phyloP scores from a whole-genome alignment of 2,329 filamentous ascomycete species.

The Aspergillus proliferans region DNA sequence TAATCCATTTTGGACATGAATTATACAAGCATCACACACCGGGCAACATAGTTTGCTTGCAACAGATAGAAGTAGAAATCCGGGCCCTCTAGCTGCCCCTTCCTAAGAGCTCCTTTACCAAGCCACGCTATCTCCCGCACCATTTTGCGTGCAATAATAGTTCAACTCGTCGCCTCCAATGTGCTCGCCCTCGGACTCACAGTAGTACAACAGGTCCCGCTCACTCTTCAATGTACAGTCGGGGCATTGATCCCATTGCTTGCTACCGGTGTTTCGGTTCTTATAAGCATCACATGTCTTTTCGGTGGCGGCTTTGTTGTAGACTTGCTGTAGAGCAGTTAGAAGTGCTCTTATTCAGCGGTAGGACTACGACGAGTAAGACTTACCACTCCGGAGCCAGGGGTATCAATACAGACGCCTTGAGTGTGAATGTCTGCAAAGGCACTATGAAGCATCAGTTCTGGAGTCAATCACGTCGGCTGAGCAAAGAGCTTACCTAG shows the following conservation, averaged over 20 bases:
- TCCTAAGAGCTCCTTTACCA: constrained; percentile 4
- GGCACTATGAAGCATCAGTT: neutral
- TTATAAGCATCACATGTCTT: constrained; percentile 15
- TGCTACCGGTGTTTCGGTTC: constrained; percentile 14
- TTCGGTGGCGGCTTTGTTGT: constrained; percentile 11
- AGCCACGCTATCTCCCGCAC: constrained; percentile 11
- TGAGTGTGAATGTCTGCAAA: constrained; percentile 11
- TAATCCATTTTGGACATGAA: too few species aligned
- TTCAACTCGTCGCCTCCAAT: constrained; percentile 17
- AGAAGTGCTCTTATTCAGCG: neutral
- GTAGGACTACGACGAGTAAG: neutral
- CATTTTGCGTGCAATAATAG: constrained; percentile 15
- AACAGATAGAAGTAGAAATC: too few species aligned
- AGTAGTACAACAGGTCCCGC: constrained; percentile 12
- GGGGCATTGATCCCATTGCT: constrained; percentile 17
- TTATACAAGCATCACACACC: too few species aligned
- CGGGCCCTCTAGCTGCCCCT: too few species aligned
- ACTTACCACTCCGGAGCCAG: constrained; percentile 9
- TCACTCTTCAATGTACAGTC: constrained; percentile 13
- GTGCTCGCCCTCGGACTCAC: constrained; percentile 13
- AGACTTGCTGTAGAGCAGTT: constrained; percentile 7
- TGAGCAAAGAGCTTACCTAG: too few species aligned
- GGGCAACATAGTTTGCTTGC: too few species aligned
- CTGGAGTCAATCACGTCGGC: too few species aligned
- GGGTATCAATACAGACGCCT: constrained; percentile 10